A percentile compares a stretch with the other conserved stretches of the same genome.
phyloP scores from a whole-genome alignment of 371 early-diverging fungal genomes.

The Blakeslea trispora region DNA sequence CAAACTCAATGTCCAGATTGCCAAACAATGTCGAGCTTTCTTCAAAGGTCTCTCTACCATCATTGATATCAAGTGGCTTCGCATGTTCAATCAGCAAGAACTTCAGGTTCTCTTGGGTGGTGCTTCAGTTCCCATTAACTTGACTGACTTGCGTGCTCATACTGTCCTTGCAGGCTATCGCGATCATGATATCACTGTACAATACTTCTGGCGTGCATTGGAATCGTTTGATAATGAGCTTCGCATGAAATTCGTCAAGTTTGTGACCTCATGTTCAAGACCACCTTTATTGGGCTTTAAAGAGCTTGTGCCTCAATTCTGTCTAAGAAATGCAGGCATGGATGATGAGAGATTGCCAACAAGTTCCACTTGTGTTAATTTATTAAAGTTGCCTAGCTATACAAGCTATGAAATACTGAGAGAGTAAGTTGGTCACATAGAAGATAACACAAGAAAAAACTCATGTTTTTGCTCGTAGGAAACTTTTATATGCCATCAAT shows the following conservation, averaged over 20 bases:
- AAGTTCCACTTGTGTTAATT: constrained; percentile 93
- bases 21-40: constrained; percentile 84
- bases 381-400: constrained; percentile 90
- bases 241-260: constrained; percentile 77
- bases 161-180: constrained; percentile 85
- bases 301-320: constrained; percentile 77
- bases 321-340: constrained; percentile 72
- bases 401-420: constrained; percentile 54
- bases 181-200: constrained; percentile 67
- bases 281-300: constrained; percentile 92
- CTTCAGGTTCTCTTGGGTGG: constrained; percentile 91
- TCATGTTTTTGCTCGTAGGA: constrained; percentile 38
- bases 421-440: constrained; percentile 44
- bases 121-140: constrained; percentile 71
- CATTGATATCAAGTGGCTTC: constrained; percentile 73
- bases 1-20: constrained; percentile 77
- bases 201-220: constrained; percentile 85
- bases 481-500: constrained; percentile 83
- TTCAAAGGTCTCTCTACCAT: constrained; percentile 80
- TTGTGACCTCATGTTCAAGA: constrained; percentile 89
- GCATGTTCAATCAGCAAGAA: constrained; percentile 87
- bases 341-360: constrained; percentile 71
- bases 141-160: constrained; percentile 74
- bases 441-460: not conserved
- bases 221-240: constrained; percentile 64